phyloP scores from a whole-genome alignment of 179 eudicot genomes.

The Silene coronaria region DNA sequence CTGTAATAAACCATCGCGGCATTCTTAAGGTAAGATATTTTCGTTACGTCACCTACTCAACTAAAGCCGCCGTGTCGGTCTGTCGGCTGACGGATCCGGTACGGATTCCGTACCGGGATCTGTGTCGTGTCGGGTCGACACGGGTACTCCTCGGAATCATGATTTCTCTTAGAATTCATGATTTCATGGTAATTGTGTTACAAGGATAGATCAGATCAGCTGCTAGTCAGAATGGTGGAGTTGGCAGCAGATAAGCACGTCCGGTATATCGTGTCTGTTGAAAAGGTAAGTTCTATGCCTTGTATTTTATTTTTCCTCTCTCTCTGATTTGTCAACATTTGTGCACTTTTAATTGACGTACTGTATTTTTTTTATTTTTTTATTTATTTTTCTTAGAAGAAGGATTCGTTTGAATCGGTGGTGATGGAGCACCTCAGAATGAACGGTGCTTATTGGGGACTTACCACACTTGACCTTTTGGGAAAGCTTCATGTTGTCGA shows the following conservation, averaged over 20 bases:
- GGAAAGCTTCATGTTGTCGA: constrained; percentile 66
- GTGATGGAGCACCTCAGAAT: constrained; percentile 80
- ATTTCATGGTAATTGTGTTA: neutral
- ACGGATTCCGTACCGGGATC: no score
- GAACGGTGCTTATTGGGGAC: constrained; percentile 96
- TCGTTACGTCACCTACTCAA: no score
- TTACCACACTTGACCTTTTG: constrained; percentile 71
- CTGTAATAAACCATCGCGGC: no score
- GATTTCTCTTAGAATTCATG: no score
- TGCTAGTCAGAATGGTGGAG: constrained; percentile 45
- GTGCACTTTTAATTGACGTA: neutral
- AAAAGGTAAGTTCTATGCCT: constrained; percentile 44
- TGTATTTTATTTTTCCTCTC: constrained; percentile 1
- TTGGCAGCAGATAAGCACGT: constrained; percentile 61
- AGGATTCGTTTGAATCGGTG: constrained; percentile 69
- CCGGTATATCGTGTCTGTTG: constrained; percentile 55
- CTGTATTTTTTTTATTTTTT: no score
- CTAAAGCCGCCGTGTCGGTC: no score
- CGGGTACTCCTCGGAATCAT: no score
- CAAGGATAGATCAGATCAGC: neutral
- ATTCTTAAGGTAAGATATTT: no score
- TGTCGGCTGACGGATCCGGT: no score
- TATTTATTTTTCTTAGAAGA: no score
- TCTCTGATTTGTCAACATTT: neutral
- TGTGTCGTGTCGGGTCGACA: no score